Evolutionary conservation across 768 basidiomycete species (phyloP).

Genomic region (Lyophyllum atratum): DNA sequence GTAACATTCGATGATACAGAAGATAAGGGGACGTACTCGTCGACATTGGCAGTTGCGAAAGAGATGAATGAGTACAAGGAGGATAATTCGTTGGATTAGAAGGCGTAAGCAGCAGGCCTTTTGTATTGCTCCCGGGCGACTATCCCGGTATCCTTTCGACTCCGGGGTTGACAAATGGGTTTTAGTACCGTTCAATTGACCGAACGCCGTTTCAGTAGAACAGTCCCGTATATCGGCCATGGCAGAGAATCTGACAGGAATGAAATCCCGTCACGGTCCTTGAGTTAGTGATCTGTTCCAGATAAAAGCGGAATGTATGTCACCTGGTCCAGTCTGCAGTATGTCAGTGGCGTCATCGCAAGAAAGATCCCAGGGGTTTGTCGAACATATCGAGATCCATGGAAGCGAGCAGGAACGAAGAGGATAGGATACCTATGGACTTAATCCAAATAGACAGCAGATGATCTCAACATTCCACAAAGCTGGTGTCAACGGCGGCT

Average conservation of each 20-base stretch:
- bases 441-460: slow-evolving; percentile 4
- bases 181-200: not conserved
- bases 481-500: slow-evolving; percentile 1
- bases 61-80: not conserved
- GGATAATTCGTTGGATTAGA: not conserved
- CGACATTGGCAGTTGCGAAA: slow-evolving; percentile 13
- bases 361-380: slow-evolving; percentile 9
- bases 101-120: slow-evolving; percentile 10
- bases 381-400: slow-evolving; percentile 6
- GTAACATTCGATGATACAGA: not conserved
- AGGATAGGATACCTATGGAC: not conserved
- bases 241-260: slow-evolving; percentile 11
- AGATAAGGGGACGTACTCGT: slow-evolving; percentile 16
- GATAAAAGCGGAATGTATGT: slow-evolving; percentile 7
- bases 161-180: slow-evolving; percentile 8
- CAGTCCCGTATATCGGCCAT: slow-evolving; percentile 5
- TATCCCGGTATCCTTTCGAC: slow-evolving; percentile 9
- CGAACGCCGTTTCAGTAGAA: slow-evolving; percentile 13
- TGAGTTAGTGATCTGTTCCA: slow-evolving; percentile 8
- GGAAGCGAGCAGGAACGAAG: slow-evolving; percentile 2
- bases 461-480: slow-evolving; percentile 5
- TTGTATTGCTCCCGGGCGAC: slow-evolving; percentile 16
- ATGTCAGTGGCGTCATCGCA: slow-evolving; percentile 12
- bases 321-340: slow-evolving; percentile 4
- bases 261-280: slow-evolving; percentile 6